Conservation (phyloP, 352 stramenopile species). For the Globisporangium spiculum region DNA sequence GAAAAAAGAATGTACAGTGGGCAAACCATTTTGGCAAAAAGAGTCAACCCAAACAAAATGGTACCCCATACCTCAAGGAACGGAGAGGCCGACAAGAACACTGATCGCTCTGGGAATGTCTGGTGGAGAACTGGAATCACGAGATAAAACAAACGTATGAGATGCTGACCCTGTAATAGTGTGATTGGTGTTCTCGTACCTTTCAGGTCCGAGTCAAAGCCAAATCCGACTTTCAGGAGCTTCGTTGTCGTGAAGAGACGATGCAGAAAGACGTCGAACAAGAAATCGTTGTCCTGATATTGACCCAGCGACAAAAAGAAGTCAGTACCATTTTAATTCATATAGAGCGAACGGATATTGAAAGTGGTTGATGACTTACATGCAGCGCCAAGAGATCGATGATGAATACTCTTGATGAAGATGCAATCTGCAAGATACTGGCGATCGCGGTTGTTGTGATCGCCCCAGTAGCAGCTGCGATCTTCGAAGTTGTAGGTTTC, state of each 20-base stretch:
- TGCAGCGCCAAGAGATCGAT: conserved; percentile 58
- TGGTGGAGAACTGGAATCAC: conserved; percentile 45
- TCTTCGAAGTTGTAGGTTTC: conserved; percentile 40
- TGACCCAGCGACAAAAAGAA: background rate
- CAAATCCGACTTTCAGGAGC: conserved; percentile 60
- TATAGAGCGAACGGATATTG: background rate
- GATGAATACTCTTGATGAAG: conserved; percentile 40
- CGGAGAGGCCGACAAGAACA: conserved; percentile 30
- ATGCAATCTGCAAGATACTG: conserved; percentile 66
- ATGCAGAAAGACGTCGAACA: conserved; percentile 47
- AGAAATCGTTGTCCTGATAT: conserved; percentile 31
- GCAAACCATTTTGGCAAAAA: background rate
- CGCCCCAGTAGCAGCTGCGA: conserved; percentile 7
- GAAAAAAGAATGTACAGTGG: background rate
- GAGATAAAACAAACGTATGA: background rate
- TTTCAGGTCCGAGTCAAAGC: conserved; percentile 72
- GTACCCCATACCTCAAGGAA: conserved; percentile 40
- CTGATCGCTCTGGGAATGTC: conserved; percentile 57
- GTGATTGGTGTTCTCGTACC: conserved; percentile 21
- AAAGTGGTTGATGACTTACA: conserved; percentile 24
- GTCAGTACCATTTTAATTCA: background rate
- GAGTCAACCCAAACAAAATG: background rate
- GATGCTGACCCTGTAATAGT: background rate
- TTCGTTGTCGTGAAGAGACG: conserved; percentile 29
- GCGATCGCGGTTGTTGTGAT: conserved; percentile 34